phyloP scores from a whole-genome alignment of 2,329 filamentous ascomycete species.

The Alternaria sp. region DNA sequence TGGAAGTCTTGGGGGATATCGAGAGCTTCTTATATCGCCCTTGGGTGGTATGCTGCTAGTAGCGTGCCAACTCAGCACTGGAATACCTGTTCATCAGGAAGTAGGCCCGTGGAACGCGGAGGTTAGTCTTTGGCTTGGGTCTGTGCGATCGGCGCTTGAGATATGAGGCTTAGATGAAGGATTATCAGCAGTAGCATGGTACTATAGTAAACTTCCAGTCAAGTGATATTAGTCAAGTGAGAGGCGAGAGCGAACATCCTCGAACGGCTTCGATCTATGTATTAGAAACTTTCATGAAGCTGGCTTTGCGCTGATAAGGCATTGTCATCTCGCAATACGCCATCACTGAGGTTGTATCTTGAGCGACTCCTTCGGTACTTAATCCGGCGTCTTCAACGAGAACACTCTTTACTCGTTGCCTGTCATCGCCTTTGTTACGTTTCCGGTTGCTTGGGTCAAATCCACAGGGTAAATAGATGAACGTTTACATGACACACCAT shows the following conservation, averaged over 20 bases:
- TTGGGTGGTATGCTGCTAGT: conserved; percentile 13
- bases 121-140: conserved; percentile 36
- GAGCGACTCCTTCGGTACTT: background rate
- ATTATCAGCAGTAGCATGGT: conserved; percentile 33
- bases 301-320: background rate
- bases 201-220: conserved; percentile 37
- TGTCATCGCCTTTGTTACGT: background rate
- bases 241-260: conserved; percentile 17
- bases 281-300: background rate
- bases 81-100: conserved; percentile 41
- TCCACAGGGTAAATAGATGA: conserved; percentile 31
- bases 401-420: background rate
- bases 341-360: background rate
- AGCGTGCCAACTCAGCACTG: conserved; percentile 16
- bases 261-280: conserved; percentile 26
- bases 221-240: conserved; percentile 30
- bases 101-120: conserved; percentile 47
- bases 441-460: background rate
- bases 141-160: conserved; percentile 38
- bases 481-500: conserved; percentile 40
- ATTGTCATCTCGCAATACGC: background rate
- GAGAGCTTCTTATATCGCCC: conserved; percentile 44
- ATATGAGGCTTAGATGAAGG: conserved; percentile 46
- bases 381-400: background rate
- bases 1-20: conserved; percentile 19